Evolutionary conservation across 148 eudicot genomes (phyloP).

Genomic region (Spergularia marina): DNA sequence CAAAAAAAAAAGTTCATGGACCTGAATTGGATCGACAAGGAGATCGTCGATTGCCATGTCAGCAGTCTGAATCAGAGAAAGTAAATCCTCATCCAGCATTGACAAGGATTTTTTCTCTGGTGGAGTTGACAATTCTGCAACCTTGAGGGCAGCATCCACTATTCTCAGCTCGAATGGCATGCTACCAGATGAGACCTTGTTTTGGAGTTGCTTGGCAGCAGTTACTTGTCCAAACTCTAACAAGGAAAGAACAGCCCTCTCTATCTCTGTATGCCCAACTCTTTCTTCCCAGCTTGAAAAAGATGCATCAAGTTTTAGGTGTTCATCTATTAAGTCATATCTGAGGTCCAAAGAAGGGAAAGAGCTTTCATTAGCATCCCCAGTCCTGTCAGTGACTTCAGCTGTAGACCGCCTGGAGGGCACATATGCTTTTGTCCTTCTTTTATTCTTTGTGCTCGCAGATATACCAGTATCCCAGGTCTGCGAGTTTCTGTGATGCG

Average conservation of each 20-base stretch:
- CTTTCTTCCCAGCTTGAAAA: conserved; percentile 93
- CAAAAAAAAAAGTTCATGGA: conserved; percentile 19
- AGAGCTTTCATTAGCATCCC: conserved; percentile 52
- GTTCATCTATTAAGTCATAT: conserved; percentile 60
- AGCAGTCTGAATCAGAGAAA: conserved; percentile 55
- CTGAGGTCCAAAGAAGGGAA: conserved; percentile 26
- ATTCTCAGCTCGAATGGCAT: conserved; percentile 65
- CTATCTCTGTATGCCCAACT: conserved; percentile 83
- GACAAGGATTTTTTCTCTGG: conserved; percentile 42
- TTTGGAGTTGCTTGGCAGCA: conserved; percentile 94
- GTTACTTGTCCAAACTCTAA: conserved; percentile 91
- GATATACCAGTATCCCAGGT: conserved; percentile 44
- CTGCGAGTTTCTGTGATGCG: conserved; percentile 46
- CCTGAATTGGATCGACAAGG: conserved; percentile 71
- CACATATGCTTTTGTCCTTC: conserved; percentile 64
- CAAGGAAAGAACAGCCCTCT: conserved; percentile 90
- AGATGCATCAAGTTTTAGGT: conserved; percentile 51
- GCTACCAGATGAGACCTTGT: conserved; percentile 69
- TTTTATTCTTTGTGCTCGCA: conserved; percentile 54
- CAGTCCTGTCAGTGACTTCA: conserved; percentile 47
- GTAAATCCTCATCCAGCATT: conserved; percentile 68
- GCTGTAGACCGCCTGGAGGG: conserved; percentile 49
- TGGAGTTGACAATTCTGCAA: conserved; percentile 83
- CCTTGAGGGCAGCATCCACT: conserved; percentile 73
- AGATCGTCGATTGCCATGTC: conserved; percentile 41